Evolutionary conservation across 139 green algal genomes (phyloP), one percentile per base, ranked within the genome.

Genomic region (Axilococcus clingmanii): DNA sequence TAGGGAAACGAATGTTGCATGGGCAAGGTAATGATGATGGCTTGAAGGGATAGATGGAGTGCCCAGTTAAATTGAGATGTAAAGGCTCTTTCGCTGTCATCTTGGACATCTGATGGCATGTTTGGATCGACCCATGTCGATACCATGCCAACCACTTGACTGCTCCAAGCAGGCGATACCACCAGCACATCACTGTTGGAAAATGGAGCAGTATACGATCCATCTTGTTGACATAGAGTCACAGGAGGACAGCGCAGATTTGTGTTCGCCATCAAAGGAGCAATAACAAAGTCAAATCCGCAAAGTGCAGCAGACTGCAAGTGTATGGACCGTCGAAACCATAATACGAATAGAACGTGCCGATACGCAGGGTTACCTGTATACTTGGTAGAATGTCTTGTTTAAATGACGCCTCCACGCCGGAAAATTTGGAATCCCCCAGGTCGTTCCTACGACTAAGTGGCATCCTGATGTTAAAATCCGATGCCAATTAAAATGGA

Each of bases 211-310:
- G 53, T 31, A 16, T 60, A 38, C 32, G 55, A 24, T 36, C 52
- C 60, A 61, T 46, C 30, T 46, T 57, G 36, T n/a, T n/a, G n/a
- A n/a, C n/a, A n/a, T n/a, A n/a, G n/a, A n/a, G n/a, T n/a, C n/a
- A n/a, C n/a, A n/a, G n/a, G n/a, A n/a, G n/a, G n/a, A n/a, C n/a
- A n/a, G n/a, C n/a, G n/a, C n/a, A n/a, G n/a, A 60, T 31, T 41
- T 51, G 48, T 35, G 54, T 49, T 25, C 44, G 20, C 40, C 46
- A 82, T 74, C 24, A 97, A 66, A 0, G 86, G 85, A 4, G 73
- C 61, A 7, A 93, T 58, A 1, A 94, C 36, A 64, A 96, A 97
- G 60, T 97, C 90, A 50, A 96, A 95, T 3, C 88, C 90, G 33
- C 73, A 76, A 2, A 68, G 28, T 20, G 85, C 49, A 8, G 68